Base-by-base conservation (phyloP, 2,329 filamentous ascomycete species). In the Trichoderma sp. region DNA sequence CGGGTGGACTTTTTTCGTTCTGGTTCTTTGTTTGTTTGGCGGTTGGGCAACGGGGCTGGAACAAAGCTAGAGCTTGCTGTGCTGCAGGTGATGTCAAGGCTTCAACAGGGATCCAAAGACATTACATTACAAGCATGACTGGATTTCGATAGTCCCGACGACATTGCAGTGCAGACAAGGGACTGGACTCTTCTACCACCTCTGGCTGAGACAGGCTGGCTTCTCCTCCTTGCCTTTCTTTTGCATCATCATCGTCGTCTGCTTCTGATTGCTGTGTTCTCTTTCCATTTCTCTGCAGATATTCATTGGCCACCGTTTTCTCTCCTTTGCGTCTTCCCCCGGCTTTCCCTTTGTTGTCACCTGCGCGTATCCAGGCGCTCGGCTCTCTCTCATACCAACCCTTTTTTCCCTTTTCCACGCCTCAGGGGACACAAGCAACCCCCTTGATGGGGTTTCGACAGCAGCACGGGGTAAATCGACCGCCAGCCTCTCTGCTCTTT, bases 31-130 rank as follows among this genome's bases (percentile, higher is more conserved):
- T 3, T 7, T 28, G 7, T 7, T 66, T 66, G 64, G 59, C 58
- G 59, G 21, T 24, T 58, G 51, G 58, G 64, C 64, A 62, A 63
- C 58, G 58, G 47, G 55, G 9, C 15, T 15, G 30, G 30, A 34
- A 10, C 28, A 7, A 24, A 24, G 28, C 28, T 28, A 7, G 5
- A 7, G 28, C 28, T 28, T 28, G 30, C 30, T 30, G 30, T 9
- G 34, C 34, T 39, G 34, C 9, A 48, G 15, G 58, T 63, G 58
- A 63, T 56, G 28, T 55, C 44, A 57, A 66, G 30, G 30, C 50
- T 52, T 39, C 21, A 15, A 15, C 26, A 24, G 48, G 17, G 3
- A 34, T 52, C 10, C 15, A 52, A 9, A 30, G 28, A 28, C 7
- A 28, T 28, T 52, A 30, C 21, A 24, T 30, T 3, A 39, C 34